phyloP scores from a whole-genome alignment of 257 asterid genomes.

The Verbena officinalis region DNA sequence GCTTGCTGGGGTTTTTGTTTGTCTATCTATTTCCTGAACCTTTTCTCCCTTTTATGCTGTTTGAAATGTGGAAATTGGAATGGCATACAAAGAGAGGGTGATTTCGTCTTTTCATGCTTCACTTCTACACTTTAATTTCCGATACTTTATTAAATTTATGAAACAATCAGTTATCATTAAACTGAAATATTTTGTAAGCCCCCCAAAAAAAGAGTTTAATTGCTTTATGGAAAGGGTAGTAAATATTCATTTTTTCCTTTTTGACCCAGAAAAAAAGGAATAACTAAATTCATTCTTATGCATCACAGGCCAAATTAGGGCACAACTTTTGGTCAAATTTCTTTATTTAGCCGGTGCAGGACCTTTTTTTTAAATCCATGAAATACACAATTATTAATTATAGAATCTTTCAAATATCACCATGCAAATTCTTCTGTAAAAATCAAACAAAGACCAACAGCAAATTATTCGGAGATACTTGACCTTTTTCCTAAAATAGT shows the following conservation, averaged over 20 bases:
- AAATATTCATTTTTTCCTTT: too few relatives aligned
- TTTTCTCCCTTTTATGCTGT: background rate
- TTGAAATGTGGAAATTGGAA: too few relatives aligned
- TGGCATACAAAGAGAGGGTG: background rate
- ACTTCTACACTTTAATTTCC: background rate
- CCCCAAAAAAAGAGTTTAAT: too few relatives aligned
- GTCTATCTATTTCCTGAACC: background rate
- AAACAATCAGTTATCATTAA: too few relatives aligned
- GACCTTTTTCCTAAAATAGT: too few relatives aligned
- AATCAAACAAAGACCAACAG: slow-evolving; percentile 1
- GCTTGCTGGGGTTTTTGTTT: background rate
- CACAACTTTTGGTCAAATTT: slow-evolving; percentile 23
- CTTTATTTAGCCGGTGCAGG: background rate
- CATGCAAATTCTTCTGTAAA: background rate
- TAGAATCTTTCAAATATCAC: too few relatives aligned
- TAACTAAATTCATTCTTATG: too few relatives aligned
- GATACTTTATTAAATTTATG: background rate
- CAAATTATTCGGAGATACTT: slow-evolving; percentile 2
- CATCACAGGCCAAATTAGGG: background rate
- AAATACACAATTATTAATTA: too few relatives aligned
- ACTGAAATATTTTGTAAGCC: too few relatives aligned
- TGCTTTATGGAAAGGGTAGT: too few relatives aligned
- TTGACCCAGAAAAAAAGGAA: too few relatives aligned
- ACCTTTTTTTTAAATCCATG: too few relatives aligned
- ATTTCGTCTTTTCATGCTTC: background rate